Evolutionary conservation across 2,329 filamentous ascomycete species (phyloP), one percentile per base, ranked within the genome.

Genomic region (Diaporthe batatas): DNA sequence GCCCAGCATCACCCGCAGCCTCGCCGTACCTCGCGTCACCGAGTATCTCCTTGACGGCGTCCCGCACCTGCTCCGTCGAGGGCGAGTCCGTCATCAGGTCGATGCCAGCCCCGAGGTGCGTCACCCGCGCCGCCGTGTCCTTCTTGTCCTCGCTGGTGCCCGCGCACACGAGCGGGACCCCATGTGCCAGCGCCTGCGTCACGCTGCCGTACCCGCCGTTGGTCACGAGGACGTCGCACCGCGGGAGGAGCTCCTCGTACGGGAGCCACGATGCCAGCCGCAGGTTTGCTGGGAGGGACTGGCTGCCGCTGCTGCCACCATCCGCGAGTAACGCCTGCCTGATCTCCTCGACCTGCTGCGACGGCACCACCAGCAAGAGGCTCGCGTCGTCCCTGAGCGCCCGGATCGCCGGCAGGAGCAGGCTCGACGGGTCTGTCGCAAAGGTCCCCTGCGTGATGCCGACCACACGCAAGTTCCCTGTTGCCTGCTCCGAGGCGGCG

Each of bases 181-280:
- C 85, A 68, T 84, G 82, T 44, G 82, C 79, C 3, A 87, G 77
- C 6, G 81, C 82, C 70, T 87, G 85, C 36, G 83, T 80, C 62
- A 87, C 82, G 2, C 84, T 85, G 8, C 86, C 85, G 72, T 86
- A 88, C 4, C 86, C 86, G 14, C 82, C 86, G 59, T 88, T 88
- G 23, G 82, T 82, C 18, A 89, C 80, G 34, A 88, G 85, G 1
- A 85, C 80, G 54, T 76, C 74, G 3, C 82, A 77, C 23, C 78
- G 79, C 0, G 81, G 81, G 0, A 83, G 78, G 2, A 84, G 77
- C 5, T 79, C 68, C 39, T 81, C 76, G 59, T 83, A 83, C 3
- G 82, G 82, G 23, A 83, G 77, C 80, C 80, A 84, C 34, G 76
- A 76, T 5, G 80, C 77, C 49, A 79, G 81, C 6, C 76, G 76